Percentiles rank a stretch among this genome's conserved stretches.
phyloP scores from a whole-genome alignment of 352 stramenopile genomes.

The Phytophthora multivora region DNA sequence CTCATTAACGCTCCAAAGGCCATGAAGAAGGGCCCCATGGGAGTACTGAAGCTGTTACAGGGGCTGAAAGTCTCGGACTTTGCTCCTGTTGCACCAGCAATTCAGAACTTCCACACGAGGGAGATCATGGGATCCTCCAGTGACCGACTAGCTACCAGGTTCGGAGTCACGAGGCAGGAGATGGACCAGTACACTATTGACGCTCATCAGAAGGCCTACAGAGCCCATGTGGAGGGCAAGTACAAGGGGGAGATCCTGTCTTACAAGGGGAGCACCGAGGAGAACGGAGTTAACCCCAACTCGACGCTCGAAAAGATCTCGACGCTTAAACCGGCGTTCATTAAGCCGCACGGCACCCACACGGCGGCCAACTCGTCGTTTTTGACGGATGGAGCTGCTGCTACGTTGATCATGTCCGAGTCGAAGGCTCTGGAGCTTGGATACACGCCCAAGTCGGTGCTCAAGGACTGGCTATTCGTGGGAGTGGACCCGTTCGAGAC shows the following conservation, averaged over 20 bases:
- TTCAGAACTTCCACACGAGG: slow-evolving; percentile 98
- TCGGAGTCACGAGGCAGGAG: slow-evolving; percentile 95
- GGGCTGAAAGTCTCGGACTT: slow-evolving; percentile 93
- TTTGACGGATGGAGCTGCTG: slow-evolving; percentile 96
- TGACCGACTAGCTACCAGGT: slow-evolving; percentile 93
- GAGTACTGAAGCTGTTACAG: slow-evolving; percentile 92
- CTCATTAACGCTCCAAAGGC: slow-evolving; percentile 91
- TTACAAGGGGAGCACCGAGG: slow-evolving; percentile 95
- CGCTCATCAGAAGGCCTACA: slow-evolving; percentile 93
- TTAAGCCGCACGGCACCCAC: slow-evolving; percentile 98
- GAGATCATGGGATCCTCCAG: slow-evolving; percentile 99
- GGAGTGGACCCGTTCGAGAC: slow-evolving; percentile 97
- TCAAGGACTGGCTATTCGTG: slow-evolving; percentile 97
- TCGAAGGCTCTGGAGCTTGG: slow-evolving; percentile 95
- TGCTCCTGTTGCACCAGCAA: slow-evolving; percentile 94
- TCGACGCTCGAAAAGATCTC: slow-evolving; percentile 95
- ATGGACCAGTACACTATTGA: slow-evolving; percentile 98
- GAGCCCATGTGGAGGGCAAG: slow-evolving; percentile 94
- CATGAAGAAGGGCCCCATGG: slow-evolving; percentile 94
- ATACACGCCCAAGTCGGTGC: slow-evolving; percentile 94
- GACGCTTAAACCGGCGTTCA: slow-evolving; percentile 97
- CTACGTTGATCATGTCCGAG: slow-evolving; percentile 97
- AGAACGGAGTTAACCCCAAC: slow-evolving; percentile 98
- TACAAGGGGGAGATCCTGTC: slow-evolving; percentile 93
- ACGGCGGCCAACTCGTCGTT: slow-evolving; percentile 98